Conservation (phyloP, 169 alveolate genomes). For the Toxoplasma gondii region DNA sequence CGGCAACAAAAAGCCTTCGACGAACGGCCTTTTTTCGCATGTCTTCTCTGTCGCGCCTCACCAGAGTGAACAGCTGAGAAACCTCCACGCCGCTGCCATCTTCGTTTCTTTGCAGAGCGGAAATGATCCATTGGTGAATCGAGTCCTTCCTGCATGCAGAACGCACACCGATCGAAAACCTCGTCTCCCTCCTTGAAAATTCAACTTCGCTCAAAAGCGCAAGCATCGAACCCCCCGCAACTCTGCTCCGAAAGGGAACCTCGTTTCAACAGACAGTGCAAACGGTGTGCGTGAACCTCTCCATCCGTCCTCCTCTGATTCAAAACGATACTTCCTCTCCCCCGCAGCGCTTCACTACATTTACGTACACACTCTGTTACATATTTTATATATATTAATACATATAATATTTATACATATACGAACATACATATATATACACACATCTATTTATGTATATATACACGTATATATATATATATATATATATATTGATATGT, state of each 20-base stretch:
- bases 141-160: background rate
- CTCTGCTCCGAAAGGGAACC: too few relatives aligned
- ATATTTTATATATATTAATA: too few relatives aligned
- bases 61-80: background rate
- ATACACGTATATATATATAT: background rate
- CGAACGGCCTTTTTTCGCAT: too few relatives aligned
- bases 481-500: background rate
- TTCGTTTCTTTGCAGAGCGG: background rate
- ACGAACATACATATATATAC: too few relatives aligned
- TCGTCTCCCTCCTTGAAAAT: background rate
- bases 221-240: too few relatives aligned
- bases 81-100: constrained; percentile 32
- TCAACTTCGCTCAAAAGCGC: background rate
- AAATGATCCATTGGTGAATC: background rate
- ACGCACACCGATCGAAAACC: background rate
- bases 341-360: too few relatives aligned
- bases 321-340: too few relatives aligned
- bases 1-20: too few relatives aligned
- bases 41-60: background rate
- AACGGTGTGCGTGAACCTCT: too few relatives aligned
- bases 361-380: too few relatives aligned
- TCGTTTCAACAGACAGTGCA: too few relatives aligned
- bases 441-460: background rate
- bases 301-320: too few relatives aligned
- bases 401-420: background rate